Percentiles rank a stretch among this genome's conserved stretches.
phyloP scores from a whole-genome alignment of 1,284 basidiomycete genomes.

The Rhodotorula sp. region DNA sequence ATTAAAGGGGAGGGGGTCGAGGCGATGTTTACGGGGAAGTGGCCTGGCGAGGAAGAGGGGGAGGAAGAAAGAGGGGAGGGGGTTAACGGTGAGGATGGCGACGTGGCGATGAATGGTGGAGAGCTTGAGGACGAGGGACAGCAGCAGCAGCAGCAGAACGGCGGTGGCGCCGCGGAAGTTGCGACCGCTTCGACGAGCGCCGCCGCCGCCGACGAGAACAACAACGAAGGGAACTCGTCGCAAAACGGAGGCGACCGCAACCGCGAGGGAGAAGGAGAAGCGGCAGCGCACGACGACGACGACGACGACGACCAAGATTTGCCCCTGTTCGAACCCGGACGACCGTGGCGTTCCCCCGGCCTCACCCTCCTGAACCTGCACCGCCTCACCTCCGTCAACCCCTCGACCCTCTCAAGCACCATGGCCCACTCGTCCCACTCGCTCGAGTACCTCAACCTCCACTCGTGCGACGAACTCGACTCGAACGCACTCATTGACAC shows the following conservation, averaged over 20 bases:
- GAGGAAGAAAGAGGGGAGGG: background rate
- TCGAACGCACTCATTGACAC: conserved; percentile 57
- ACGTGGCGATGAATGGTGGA: background rate
- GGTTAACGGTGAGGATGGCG: background rate
- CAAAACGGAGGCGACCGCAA: background rate
- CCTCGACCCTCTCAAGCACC: conserved; percentile 62
- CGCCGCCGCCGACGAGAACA: too few relatives aligned
- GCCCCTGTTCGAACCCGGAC: background rate
- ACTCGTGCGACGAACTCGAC: conserved; percentile 66
- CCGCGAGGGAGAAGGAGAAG: background rate
- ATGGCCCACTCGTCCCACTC: conserved; percentile 66
- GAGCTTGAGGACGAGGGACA: background rate
- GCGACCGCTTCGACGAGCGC: too few relatives aligned
- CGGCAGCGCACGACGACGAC: conserved; percentile 50
- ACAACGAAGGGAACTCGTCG: too few relatives aligned
- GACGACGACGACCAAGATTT: conserved; percentile 59
- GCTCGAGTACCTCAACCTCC: conserved; percentile 69
- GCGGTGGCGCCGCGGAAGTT: too few relatives aligned
- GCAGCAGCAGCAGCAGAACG: too few relatives aligned
- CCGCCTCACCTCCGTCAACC: conserved; percentile 53
- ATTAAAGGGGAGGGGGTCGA: conserved; percentile 69
- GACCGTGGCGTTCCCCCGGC: conserved; percentile 46
- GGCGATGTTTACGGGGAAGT: conserved; percentile 58
- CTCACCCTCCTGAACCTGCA: conserved; percentile 45
- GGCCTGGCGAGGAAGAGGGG: conserved; percentile 13